phyloP scores from a whole-genome alignment of 371 early-diverging fungal genomes.

The Batkoa obscura region DNA sequence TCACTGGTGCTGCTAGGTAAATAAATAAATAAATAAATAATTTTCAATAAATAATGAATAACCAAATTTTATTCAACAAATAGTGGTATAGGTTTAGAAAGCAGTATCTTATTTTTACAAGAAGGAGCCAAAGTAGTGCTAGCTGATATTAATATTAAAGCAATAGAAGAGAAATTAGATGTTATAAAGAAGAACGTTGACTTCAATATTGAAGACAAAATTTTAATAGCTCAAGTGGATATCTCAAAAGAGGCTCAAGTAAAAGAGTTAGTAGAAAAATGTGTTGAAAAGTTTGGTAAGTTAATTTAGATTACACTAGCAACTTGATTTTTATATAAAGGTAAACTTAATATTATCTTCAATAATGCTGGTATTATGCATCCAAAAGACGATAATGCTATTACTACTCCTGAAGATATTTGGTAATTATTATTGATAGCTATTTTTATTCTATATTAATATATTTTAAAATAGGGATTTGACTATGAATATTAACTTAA shows the following conservation, averaged over 20 bases:
- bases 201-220: slow-evolving; percentile 7
- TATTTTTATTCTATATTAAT: neutral
- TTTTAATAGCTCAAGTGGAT: slow-evolving; percentile 33
- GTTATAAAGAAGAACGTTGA: slow-evolving; percentile 22
- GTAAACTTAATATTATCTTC: slow-evolving; percentile 61
- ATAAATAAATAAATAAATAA: neutral
- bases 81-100: slow-evolving; percentile 69
- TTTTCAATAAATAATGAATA: neutral
- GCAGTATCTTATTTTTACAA: slow-evolving; percentile 50
- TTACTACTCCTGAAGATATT: slow-evolving; percentile 51
- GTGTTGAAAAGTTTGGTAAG: slow-evolving; percentile 45
- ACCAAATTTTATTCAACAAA: neutral
- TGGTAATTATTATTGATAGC: slow-evolving; percentile 27
- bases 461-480: slow-evolving; percentile 22
- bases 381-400: slow-evolving; percentile 60
- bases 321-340: slow-evolving; percentile 11
- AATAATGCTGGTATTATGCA: slow-evolving; percentile 89
- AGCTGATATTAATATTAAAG: slow-evolving; percentile 52
- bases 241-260: slow-evolving; percentile 57
- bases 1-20: slow-evolving; percentile 70
- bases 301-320: neutral
- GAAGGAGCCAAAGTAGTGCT: slow-evolving; percentile 68
- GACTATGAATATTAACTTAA: slow-evolving; percentile 69
- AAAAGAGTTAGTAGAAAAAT: slow-evolving; percentile 42
- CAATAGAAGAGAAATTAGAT: slow-evolving; percentile 22